These are phyloP conservation scores for Malassezia cuniculi DNA, from an alignment of 1,284 basidiomycete species.

Conservation along the genomic window DNA sequence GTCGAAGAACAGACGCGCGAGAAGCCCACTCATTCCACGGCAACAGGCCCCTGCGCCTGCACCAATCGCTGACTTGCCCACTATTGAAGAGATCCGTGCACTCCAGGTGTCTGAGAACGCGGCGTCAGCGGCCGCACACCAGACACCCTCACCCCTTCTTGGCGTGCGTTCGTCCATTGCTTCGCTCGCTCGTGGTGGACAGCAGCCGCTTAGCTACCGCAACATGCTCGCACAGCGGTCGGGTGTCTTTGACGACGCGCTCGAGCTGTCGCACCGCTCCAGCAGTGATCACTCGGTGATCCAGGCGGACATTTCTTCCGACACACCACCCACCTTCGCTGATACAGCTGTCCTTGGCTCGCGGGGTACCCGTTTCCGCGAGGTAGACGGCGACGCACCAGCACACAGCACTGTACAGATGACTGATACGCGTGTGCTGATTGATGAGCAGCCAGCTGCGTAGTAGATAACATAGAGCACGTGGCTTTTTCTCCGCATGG, in stretches of 20 bases:
- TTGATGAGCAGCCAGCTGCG: too few species aligned
- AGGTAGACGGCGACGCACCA: too few species aligned
- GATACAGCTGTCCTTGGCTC: too few species aligned
- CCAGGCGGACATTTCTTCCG: too few species aligned
- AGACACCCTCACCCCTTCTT: too few species aligned
- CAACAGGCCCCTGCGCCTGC: slow-evolving; percentile 26
- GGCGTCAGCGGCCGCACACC: neutral
- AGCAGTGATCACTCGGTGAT: neutral
- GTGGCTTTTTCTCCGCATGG: too few species aligned
- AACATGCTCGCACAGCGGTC: neutral
- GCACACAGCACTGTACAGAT: too few species aligned
- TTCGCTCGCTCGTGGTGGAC: neutral
- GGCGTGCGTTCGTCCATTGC: slow-evolving; percentile 1
- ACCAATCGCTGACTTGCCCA: slow-evolving; percentile 33
- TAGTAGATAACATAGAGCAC: too few species aligned
- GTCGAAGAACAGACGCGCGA: neutral
- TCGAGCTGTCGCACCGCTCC: slow-evolving; percentile 4
- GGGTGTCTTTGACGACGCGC: neutral
- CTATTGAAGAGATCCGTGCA: slow-evolving; percentile 40
- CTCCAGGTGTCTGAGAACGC: slow-evolving; percentile 29
- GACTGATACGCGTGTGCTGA: too few species aligned
- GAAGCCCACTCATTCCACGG: neutral
- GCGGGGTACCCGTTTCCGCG: too few species aligned
- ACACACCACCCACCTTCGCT: too few species aligned
- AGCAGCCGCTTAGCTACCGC: neutral